phyloP scores from a whole-genome alignment of 495 filamentous ascomycete genomes.

The Delitschia confertaspora region DNA sequence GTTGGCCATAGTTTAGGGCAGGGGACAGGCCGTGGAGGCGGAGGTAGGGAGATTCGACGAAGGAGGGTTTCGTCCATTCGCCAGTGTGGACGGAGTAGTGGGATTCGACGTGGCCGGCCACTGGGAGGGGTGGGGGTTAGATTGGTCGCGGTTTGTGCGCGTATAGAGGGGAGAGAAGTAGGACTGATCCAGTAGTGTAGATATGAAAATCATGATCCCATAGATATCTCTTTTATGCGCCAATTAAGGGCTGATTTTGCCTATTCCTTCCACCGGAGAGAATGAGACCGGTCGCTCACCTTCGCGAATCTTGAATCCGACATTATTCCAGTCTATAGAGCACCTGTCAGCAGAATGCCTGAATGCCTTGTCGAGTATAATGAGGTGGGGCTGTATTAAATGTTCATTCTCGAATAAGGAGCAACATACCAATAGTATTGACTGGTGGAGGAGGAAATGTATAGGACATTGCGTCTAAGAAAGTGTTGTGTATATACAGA shows the following conservation, averaged over 20 bases:
- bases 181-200: too few relatives aligned
- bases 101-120: conserved; percentile 70
- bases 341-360: too few relatives aligned
- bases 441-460: conserved; percentile 73
- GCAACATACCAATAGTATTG: conserved; percentile 56
- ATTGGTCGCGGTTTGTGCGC: conserved; percentile 1
- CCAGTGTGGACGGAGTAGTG: conserved; percentile 61
- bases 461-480: conserved; percentile 13
- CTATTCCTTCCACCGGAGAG: too few relatives aligned
- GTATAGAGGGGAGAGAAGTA: too few relatives aligned
- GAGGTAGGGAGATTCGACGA: conserved; percentile 69
- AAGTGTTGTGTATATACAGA: not conserved
- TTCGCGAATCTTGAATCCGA: conserved; percentile 87
- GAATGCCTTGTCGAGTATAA: conserved; percentile 6
- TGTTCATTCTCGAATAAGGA: not conserved
- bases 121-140: conserved; percentile 42
- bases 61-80: conserved; percentile 63
- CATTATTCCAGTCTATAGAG: conserved; percentile 68
- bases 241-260: too few relatives aligned
- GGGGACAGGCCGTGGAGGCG: conserved; percentile 84
- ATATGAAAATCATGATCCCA: too few relatives aligned
- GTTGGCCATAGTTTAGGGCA: conserved; percentile 84
- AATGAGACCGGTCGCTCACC: too few relatives aligned
- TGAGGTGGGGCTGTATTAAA: not conserved
- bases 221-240: too few relatives aligned